Base-by-base conservation (phyloP, 306 rosid species). In the barrel medic (Medicago truncatula) region DNA sequence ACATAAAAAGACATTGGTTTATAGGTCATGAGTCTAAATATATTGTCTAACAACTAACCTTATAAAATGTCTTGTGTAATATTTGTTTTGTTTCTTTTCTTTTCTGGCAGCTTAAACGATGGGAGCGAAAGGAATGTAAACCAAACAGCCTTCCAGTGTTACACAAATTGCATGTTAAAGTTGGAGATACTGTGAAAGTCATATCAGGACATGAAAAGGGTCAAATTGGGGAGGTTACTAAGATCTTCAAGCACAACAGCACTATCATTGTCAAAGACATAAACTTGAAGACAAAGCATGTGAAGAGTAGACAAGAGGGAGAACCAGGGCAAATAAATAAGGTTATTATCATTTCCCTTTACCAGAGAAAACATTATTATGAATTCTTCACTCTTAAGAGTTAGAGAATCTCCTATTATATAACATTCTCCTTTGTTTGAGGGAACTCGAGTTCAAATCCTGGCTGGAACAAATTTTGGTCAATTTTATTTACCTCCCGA, bases 51-150 rank as follows among this genome's bases (percentile, higher is more conserved):
- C 59, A 18, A 38, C 59, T 52, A 56, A 25, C 15, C 23, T 59
- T 75, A 41, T 43, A 36, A 77, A 52, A 52, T 15, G 61, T 68
- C 62, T 75, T 54, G 44, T 79, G 56, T 67, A 43, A 69, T 58
- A 21, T 11, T 43, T 54, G 41, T 18, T 25, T 16, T 77, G 78
- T 63, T 67, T n/a, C 17, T 77, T 63, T 70, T n/a, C 17, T 77
- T 39, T 50, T 77, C 31, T 34, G 83, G 69, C 96, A 95, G 99
- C 79, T 89, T 56, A 92, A 88, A 78, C 87, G 78, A 76, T 95
- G 99, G 98, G 98, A 95, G 83, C 83, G 97, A 71, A 90, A 90
- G 85, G 90, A 95, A 67, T 92, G 99, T 67, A 95, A 95, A 87
- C 93, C 97, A 62, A 95, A 92, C 87, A 83, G 98, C 75, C 93